These are phyloP conservation scores for Capsicum baccatum DNA, from an alignment of 257 asterid genomes.

Conservation along the genomic window DNA sequence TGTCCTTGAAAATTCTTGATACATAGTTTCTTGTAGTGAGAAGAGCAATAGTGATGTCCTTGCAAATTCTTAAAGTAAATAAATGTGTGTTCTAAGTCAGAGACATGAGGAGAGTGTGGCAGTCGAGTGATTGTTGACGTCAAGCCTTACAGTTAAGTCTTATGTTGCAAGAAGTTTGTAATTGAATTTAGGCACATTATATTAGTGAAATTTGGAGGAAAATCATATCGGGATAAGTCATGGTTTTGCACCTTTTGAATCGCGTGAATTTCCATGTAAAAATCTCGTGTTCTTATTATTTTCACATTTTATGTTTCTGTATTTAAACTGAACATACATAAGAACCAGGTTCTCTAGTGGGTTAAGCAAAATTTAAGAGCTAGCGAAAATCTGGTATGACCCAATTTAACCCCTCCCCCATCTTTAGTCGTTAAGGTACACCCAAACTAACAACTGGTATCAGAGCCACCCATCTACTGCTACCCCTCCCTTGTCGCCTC, in stretches of 20 bases:
- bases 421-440: neutral
- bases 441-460: neutral
- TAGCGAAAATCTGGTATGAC: neutral
- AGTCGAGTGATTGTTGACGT: neutral
- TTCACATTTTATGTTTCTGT: neutral
- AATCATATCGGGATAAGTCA: neutral
- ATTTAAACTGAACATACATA: neutral
- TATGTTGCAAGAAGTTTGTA: neutral
- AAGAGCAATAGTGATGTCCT: no score
- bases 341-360: neutral
- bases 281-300: neutral
- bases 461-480: neutral
- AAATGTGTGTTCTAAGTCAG: neutral
- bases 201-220: neutral
- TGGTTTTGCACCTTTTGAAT: neutral
- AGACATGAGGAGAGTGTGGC: neutral
- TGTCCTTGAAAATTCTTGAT: neutral
- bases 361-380: neutral
- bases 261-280: neutral
- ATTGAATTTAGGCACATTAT: neutral
- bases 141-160: neutral
- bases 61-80: no score
- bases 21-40: no score
- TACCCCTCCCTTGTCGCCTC: conserved; percentile 2
- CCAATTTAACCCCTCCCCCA: neutral